Percentiles rank a stretch among this genome's conserved stretches.
Conservation (phyloP, 805 yeast species). For the Zygosaccharomyces gambellarensis region DNA sequence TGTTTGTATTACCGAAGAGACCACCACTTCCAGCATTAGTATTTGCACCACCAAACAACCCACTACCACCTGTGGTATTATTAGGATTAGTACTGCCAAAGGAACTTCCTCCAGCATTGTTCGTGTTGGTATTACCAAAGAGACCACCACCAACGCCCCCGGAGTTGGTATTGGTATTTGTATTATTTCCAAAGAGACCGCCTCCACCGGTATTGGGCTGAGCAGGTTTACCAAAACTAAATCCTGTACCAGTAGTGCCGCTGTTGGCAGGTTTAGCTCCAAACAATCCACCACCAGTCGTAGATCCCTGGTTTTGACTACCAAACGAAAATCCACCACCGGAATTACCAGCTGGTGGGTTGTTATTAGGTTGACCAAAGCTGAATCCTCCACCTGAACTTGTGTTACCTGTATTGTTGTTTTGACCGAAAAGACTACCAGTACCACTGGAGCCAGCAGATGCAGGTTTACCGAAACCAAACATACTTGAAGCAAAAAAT, state of each 20-base stretch:
- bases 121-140: conserved; percentile 21
- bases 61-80: conserved; percentile 20
- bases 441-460: conserved; percentile 16
- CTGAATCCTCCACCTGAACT: conserved; percentile 21
- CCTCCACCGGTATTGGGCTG: conserved; percentile 29
- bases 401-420: conserved; percentile 17
- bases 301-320: conserved; percentile 7
- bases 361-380: conserved; percentile 9
- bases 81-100: conserved; percentile 27
- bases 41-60: conserved; percentile 18
- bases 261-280: conserved; percentile 17
- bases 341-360: neutral
- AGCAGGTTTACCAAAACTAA: conserved; percentile 34
- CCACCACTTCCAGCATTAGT: conserved; percentile 23
- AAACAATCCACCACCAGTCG: conserved; percentile 24
- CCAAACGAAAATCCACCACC: conserved; percentile 14
- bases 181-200: conserved; percentile 37
- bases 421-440: conserved; percentile 34
- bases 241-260: conserved; percentile 27
- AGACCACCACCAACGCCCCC: conserved; percentile 19
- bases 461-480: conserved; percentile 11
- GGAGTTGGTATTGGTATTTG: conserved; percentile 6
- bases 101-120: conserved; percentile 26
- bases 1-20: conserved; percentile 28
- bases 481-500: conserved; percentile 3